Percentiles rank a stretch among this genome's conserved stretches.
Evolutionary conservation across 805 yeast species (phyloP).

Genomic region (Tanozyma kutaoensis): DNA sequence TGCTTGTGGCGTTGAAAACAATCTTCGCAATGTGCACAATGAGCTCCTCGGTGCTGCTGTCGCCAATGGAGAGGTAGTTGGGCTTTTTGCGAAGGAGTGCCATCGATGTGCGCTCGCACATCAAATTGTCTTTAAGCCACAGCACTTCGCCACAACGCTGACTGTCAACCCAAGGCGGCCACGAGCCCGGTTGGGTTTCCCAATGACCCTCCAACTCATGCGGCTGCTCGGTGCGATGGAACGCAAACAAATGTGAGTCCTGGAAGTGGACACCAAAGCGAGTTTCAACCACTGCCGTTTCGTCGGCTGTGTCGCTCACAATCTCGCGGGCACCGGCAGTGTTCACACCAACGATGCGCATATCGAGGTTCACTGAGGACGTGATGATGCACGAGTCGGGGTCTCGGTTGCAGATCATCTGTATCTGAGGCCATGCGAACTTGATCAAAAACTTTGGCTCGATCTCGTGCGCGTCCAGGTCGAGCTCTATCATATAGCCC

Average conservation of each 20-base stretch:
- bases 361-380: conserved; percentile 45
- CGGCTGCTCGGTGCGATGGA: conserved; percentile 18
- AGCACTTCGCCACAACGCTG: conserved; percentile 7
- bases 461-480: conserved; percentile 25
- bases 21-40: conserved; percentile 21
- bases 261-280: conserved; percentile 42
- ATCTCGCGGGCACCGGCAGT: conserved; percentile 26
- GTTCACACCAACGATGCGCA: conserved; percentile 33
- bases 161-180: conserved; percentile 9
- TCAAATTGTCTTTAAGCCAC: conserved; percentile 11
- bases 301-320: conserved; percentile 13
- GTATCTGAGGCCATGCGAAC: conserved; percentile 74
- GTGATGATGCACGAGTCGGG: conserved; percentile 35
- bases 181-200: background rate
- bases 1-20: conserved; percentile 23
- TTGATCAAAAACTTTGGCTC: conserved; percentile 51
- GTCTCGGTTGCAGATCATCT: conserved; percentile 35
- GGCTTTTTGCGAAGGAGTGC: conserved; percentile 37
- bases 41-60: conserved; percentile 10
- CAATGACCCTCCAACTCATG: no score
- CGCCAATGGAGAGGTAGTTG: conserved; percentile 30
- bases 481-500: conserved; percentile 26
- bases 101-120: conserved; percentile 21
- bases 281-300: conserved; percentile 34
- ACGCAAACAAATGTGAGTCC: conserved; percentile 42